Base-by-base conservation (phyloP, 352 stramenopile species). In the Pythium vanterpoolii region DNA sequence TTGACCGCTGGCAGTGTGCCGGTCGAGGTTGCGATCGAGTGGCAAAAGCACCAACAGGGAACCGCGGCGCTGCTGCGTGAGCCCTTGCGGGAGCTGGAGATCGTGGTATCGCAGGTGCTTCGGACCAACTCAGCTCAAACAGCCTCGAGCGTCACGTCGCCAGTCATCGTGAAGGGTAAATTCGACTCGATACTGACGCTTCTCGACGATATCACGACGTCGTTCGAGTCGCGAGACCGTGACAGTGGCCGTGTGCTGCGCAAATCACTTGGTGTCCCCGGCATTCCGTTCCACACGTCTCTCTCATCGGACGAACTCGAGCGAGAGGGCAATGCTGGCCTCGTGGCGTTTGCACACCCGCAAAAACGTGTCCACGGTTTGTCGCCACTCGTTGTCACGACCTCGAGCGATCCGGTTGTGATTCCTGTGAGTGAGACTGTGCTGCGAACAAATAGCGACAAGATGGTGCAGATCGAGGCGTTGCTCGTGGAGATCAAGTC, bases 81-180 rank as follows among this genome's bases (percentile, higher is more conserved):
- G 8, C 79, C 81, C 30, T 56, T 93, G 11, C 71, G 80, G 27
- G 83, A 93, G 48, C 71, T 93, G 33, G 68, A 89, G 36, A 78
- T 87, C n/a, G 69, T 79, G 3, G 72, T 89, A 10, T 46, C 66
- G 24, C 69, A 88, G 24, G 77, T 90, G 31, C 55, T 88, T 19
- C 56, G 65, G 24, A 66, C 71, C 14, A 68, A 30, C 13, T 52
- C 49, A 1, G 13, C 18, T 24, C 34, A 40, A 9, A n/a, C 30
- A 1, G 7, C 21, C 2, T 18, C 42, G 1, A 10, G 43, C 31
- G 18, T 34, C 6, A 55, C 47, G n/a, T 60, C 59, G 18, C 40
- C 49, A 13, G n/a, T 56, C 24, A 9, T 54, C 16, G 28, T 62
- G 8, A 65, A 68, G 56, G 27, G 19, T 40, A 62, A 68, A 40